Conservation (phyloP, 345 rosid genomes). For the Moricandia moricandioides region DNA sequence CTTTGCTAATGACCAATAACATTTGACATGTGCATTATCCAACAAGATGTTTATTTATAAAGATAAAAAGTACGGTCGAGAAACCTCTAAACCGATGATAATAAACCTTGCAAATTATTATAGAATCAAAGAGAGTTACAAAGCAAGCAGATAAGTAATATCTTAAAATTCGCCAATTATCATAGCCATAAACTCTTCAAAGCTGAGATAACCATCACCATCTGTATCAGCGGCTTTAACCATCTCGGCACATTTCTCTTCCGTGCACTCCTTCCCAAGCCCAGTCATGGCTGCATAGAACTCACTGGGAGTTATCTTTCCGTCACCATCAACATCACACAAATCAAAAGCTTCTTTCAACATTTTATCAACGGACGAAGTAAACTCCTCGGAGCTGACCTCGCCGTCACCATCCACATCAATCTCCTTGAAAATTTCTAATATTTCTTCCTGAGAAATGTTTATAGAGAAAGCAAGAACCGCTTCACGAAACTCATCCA, state of each 20-base stretch:
- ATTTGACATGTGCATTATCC: background rate
- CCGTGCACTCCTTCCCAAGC: background rate
- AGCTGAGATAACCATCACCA: constrained; percentile 6
- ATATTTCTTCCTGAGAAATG: background rate
- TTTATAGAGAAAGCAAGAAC: constrained; percentile 1
- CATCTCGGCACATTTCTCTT: background rate
- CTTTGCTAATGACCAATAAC: background rate
- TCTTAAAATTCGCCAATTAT: background rate
- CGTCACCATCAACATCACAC: constrained; percentile 14
- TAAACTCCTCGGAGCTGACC: background rate
- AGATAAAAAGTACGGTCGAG: background rate
- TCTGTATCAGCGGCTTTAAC: background rate
- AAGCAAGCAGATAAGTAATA: background rate
- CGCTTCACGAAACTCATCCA: constrained; percentile 7
- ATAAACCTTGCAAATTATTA: background rate
- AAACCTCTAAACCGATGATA: background rate
- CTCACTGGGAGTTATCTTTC: constrained; percentile 1
- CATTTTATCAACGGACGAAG: constrained; percentile 1
- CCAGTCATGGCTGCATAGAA: background rate
- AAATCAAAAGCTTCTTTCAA: constrained; percentile 14
- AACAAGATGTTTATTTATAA: background rate
- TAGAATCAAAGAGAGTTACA: background rate
- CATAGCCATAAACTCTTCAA: constrained; percentile 12
- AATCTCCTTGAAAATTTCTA: constrained; percentile 5
- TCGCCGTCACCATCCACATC: constrained; percentile 22